phyloP scores from a whole-genome alignment of 495 filamentous ascomycete species.

The Thermochaetoides thermophila region DNA sequence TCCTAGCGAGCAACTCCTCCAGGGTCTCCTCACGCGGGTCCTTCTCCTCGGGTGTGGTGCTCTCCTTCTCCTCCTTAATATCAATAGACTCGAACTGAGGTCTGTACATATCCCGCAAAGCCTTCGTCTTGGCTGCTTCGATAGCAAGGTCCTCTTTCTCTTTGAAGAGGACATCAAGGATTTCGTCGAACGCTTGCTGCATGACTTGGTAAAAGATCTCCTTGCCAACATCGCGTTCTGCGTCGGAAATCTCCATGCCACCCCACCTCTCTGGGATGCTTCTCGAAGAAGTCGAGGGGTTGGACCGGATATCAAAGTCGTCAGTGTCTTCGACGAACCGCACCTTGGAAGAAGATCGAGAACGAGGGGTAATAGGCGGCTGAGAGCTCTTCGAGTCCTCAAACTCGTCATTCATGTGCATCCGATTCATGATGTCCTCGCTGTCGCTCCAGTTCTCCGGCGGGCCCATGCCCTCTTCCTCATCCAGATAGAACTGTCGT shows the following conservation, averaged over 20 bases:
- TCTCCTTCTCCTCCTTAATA: constrained; percentile 22
- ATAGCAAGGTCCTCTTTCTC: constrained; percentile 64
- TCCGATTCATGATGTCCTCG: constrained; percentile 32
- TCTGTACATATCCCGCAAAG: constrained; percentile 43
- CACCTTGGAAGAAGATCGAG: constrained; percentile 72
- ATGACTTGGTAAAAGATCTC: constrained; percentile 84
- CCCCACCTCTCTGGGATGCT: constrained; percentile 75
- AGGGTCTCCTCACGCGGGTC: constrained; percentile 23
- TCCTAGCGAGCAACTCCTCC: constrained; percentile 32
- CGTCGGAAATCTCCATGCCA: constrained; percentile 65
- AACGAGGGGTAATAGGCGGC: constrained; percentile 45
- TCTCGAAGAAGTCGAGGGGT: constrained; percentile 64
- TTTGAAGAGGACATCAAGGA: constrained; percentile 75
- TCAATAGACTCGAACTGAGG: constrained; percentile 32
- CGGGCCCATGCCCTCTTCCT: constrained; percentile 54
- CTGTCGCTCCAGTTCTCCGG: constrained; percentile 53
- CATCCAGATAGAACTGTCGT: constrained; percentile 64
- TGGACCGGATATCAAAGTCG: constrained; percentile 61
- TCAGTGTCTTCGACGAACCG: constrained; percentile 63
- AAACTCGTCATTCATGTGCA: constrained; percentile 21
- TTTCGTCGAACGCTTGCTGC: constrained; percentile 81
- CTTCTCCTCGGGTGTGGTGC: constrained; percentile 7
- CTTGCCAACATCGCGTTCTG: constrained; percentile 67
- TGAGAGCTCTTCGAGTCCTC: constrained; percentile 26
- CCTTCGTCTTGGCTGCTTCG: constrained; percentile 47